Percentiles rank a stretch among this genome's conserved stretches.
Conservation (phyloP, 73 alveolate species). For the Paramecium sonneborni region DNA sequence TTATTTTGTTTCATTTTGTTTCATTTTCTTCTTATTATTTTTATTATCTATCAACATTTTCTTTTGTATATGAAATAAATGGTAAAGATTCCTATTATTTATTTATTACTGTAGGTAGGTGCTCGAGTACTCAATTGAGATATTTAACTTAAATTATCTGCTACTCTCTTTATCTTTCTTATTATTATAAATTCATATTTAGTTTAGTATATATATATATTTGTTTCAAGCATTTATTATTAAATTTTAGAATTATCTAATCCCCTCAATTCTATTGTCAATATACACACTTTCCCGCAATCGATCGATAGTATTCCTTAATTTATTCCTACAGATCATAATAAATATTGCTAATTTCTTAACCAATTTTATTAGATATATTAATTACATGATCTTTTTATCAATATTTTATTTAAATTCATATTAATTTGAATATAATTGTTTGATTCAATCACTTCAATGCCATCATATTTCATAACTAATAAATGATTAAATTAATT, state of each 20-base stretch:
- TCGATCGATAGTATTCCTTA: conserved; percentile 16
- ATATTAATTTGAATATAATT: conserved; percentile 34
- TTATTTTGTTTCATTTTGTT: conserved; percentile 21
- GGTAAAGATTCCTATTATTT: conserved; percentile 8
- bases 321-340: conserved; percentile 39
- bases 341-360: conserved; percentile 12
- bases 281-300: conserved; percentile 38
- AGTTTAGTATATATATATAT: background rate
- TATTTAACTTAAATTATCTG: conserved; percentile 4
- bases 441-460: conserved; percentile 66
- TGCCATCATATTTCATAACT: background rate
- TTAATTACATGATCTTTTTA: conserved; percentile 49
- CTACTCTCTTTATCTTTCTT: conserved; percentile 50
- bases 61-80: background rate
- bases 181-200: conserved; percentile 28
- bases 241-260: background rate
- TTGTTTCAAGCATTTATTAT: background rate
- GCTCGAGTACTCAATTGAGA: background rate
- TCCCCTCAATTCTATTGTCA: conserved; percentile 53
- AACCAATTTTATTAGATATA: background rate
- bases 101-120: background rate
- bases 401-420: conserved; percentile 15
- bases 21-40: conserved; percentile 31
- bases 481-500: conserved; percentile 62
- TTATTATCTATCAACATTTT: conserved; percentile 33